Conservation (phyloP, 2,329 filamentous ascomycete species). For the Byssoonygena ceratinophila region DNA sequence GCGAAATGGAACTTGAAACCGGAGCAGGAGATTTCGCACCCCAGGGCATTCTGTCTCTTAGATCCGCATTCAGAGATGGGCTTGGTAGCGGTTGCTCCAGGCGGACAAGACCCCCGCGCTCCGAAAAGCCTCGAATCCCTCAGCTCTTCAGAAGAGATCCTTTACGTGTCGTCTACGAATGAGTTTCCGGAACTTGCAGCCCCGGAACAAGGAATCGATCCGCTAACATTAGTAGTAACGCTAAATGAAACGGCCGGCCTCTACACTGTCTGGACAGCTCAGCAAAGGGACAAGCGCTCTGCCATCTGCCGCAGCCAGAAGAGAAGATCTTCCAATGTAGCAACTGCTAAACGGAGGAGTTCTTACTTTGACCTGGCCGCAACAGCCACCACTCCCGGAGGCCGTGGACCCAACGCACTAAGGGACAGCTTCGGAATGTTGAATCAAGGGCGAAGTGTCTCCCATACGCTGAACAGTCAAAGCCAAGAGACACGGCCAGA, state of each 20-base stretch:
- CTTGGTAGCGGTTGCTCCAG: conserved; percentile 55
- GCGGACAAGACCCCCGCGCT: conserved; percentile 23
- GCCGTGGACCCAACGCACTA: conserved; percentile 50
- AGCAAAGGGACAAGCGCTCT: conserved; percentile 60
- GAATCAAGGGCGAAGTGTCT: conserved; percentile 35
- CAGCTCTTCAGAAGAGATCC: conserved; percentile 66
- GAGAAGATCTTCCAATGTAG: conserved; percentile 44
- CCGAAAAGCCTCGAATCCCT: conserved; percentile 47
- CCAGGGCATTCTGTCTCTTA: conserved; percentile 66
- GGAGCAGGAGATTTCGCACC: conserved; percentile 45
- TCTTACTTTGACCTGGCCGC: conserved; percentile 55
- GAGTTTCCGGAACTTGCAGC: conserved; percentile 25
- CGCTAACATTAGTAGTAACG: conserved; percentile 66
- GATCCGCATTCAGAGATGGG: conserved; percentile 81
- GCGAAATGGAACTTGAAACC: conserved; percentile 50
- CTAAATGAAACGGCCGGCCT: conserved; percentile 63
- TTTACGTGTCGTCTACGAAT: conserved; percentile 68
- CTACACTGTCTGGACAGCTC: conserved; percentile 76
- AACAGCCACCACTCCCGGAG: conserved; percentile 63
- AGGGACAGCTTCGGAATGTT: conserved; percentile 65
- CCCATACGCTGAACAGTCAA: conserved; percentile 26
- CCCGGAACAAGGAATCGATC: conserved; percentile 24
- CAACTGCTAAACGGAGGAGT: conserved; percentile 56
- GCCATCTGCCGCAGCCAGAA: conserved; percentile 34
- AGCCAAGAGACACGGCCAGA: conserved; percentile 44